Evolutionary conservation across 441 rosid species (phyloP).

Genomic region (Gossypium davidsonii): DNA sequence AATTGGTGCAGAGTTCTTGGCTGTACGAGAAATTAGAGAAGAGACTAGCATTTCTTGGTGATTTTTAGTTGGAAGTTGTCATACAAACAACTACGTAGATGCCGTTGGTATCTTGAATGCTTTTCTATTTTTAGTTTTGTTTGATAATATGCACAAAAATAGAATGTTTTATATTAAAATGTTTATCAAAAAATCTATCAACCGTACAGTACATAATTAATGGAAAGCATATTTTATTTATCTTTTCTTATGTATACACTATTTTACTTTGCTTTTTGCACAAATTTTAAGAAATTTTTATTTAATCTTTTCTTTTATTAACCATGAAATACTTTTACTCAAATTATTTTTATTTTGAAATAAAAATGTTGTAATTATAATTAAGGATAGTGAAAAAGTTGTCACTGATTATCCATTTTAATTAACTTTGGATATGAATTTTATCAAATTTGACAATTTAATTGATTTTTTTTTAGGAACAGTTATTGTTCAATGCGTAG

Average conservation of each 20-base stretch:
- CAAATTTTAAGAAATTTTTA: no score
- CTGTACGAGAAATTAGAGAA: background rate
- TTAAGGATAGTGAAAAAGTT: no score
- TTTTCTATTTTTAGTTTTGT: slow-evolving; percentile 2
- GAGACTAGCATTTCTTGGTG: background rate
- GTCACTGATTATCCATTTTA: no score
- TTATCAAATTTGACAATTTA: no score
- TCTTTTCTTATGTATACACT: no score
- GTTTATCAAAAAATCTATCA: background rate
- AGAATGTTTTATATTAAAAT: background rate
- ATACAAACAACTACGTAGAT: background rate
- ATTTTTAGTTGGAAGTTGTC: background rate
- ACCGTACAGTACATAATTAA: background rate
- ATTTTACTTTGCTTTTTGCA: no score
- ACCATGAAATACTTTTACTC: background rate
- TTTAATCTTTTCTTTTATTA: no score
- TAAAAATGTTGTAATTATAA: no score
- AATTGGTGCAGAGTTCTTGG: background rate
- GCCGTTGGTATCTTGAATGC: background rate
- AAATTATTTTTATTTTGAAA: no score
- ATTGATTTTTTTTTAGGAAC: no score
- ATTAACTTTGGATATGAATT: no score
- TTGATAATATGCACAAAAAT: background rate
- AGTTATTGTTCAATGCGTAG: no score
- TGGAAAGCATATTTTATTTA: background rate